Base-by-base conservation (phyloP, 1,284 basidiomycete genomes). In the Tylopilus sp. region DNA sequence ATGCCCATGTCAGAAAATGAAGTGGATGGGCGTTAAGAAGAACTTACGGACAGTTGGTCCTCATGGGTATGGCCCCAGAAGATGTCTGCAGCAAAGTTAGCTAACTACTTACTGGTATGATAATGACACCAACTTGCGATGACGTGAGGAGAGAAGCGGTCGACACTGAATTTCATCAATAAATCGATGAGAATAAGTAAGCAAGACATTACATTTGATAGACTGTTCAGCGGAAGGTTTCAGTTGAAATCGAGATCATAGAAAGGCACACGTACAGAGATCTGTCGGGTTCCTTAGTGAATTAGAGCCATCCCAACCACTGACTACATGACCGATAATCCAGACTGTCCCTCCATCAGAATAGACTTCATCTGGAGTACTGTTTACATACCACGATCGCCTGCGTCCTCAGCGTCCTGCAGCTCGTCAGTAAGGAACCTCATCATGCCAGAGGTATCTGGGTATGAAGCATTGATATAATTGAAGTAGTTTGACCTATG, bases 1-100 rank as follows among this genome's bases (percentile, higher is more conserved):
- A 41, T 31, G 32, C 17, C 33, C 28, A 40, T 20, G 32, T 54
- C n/a, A 53, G 11, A 33, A 46, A 29, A 40, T 6, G 11, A n/a
- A 28, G n/a, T 36, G 13, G 29, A 22, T 8, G 15, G 4, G 36
- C 11, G 3, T 15, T 53, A 32, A 6, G 17, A 47, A 42, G 14
- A 36, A 71, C 80, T 43, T 56, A 85, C 85, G n/a, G 82, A 84
- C 51, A 89, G 67, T 68, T 90, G 80, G 66, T 92, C 90, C 66
- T 92, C 88, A 58, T 92, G 90, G 1, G 87, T 86, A 66, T 92
- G 90, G 2, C 90, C 90, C 62, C 80, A 91, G 74, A 92, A 91
- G 41, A 91, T 83, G 57, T 80, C 85, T 86, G 52, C 22, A 32
- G 37, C 29, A 39, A 36, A 5, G 29, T 54, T 9, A 59, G n/a